These are phyloP conservation scores for Cornus suecica DNA, from an alignment of 148 eudicot species.

Conservation along the genomic window DNA sequence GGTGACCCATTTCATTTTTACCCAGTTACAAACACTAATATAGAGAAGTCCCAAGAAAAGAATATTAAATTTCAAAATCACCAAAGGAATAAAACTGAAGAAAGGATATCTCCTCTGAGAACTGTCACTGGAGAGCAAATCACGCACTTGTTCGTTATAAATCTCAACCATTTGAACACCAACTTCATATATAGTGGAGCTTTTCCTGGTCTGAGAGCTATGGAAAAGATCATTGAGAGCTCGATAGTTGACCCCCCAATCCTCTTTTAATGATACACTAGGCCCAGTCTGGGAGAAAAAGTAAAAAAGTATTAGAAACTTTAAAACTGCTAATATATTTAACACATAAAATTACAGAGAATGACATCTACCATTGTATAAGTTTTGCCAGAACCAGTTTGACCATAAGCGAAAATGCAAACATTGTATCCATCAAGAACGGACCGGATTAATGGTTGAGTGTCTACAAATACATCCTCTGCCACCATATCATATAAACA, in stretches of 20 bases:
- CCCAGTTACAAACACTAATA: neutral
- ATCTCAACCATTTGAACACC: slow-evolving; percentile 94
- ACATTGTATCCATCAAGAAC: slow-evolving; percentile 91
- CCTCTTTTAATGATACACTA: slow-evolving; percentile 49
- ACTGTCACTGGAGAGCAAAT: slow-evolving; percentile 55
- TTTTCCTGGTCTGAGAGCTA: slow-evolving; percentile 66
- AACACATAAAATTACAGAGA: neutral
- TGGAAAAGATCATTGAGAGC: slow-evolving; percentile 83
- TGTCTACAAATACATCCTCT: slow-evolving; percentile 88
- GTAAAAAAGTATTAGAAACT: neutral
- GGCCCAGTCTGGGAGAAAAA: slow-evolving; percentile 64
- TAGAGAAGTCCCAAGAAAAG: neutral
- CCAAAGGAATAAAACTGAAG: neutral
- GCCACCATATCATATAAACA: slow-evolving; percentile 12
- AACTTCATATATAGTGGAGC: slow-evolving; percentile 65
- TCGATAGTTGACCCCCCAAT: slow-evolving; percentile 93
- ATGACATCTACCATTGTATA: slow-evolving; percentile 72
- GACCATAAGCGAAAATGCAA: slow-evolving; percentile 94
- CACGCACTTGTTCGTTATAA: slow-evolving; percentile 95
- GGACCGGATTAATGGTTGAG: slow-evolving; percentile 80
- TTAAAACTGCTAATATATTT: neutral
- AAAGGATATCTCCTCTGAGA: slow-evolving; percentile 92
- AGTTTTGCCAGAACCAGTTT: slow-evolving; percentile 93
- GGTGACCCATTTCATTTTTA: no score
- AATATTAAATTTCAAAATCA: neutral